Base-by-base conservation (phyloP, 192 early-diverging fungal species). In the Umbelopsis sp. region DNA sequence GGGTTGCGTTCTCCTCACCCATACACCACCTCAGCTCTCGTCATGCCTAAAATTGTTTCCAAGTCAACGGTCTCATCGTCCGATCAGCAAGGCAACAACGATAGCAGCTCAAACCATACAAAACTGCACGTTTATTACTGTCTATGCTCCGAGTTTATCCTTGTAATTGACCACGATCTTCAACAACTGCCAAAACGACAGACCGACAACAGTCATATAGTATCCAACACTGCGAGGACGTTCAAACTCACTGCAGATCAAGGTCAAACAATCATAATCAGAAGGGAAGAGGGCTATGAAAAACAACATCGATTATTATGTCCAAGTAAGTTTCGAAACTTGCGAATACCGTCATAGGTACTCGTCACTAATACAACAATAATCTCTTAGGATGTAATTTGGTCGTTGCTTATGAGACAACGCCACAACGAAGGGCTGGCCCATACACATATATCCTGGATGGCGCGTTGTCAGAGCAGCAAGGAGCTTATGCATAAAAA, bases 31-130 rank as follows among this genome's bases (percentile, higher is more conserved):
- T 20, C 21, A 35, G n/a, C 30, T 35, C 27, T 58, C 53, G 30
- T 44, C 22, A 88, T 88, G 86, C 86, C 86, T 67, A 88, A 86
- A 71, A 84, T 88, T 58, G 84, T 88, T 35, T 83, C 83, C 66
- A 82, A 82, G 53, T 83, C 80, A 41, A 81, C 80, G 35, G 78
- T 88, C 27, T 88, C 86, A 15, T 88, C 86, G 1, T 88, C 86
- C 0, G 81, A 88, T 76, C 70, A 77, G 49, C 76, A 77, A 23
- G 75, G 75, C 30, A 71, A 76, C 33, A 71, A 69, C 33, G 78
- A 76, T 46, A 77, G 81, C 18, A 30, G 20, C 3, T 61, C 55
- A 18, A 61, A 30, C 13, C 37, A 11, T 25, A 61, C 55, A 35
- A 30, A 61, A 30, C 55, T 88, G 45, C 84, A 86, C 58, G 83